Base-by-base conservation (phyloP, 2,329 filamentous ascomycete species). In the Penicillium thymicola region DNA sequence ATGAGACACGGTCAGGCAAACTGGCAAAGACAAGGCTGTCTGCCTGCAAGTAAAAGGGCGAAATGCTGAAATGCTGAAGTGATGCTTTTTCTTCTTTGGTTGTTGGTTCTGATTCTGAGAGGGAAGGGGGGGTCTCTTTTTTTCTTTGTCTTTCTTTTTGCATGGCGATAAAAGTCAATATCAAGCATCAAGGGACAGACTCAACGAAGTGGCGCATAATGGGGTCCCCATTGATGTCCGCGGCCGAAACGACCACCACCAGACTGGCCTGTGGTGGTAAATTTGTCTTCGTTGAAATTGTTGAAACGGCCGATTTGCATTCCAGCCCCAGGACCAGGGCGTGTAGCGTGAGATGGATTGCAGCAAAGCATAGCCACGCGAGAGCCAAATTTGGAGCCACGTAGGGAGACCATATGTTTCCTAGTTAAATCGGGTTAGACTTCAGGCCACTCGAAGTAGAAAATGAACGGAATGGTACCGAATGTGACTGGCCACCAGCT, bases 361-460 rank as follows among this genome's bases (percentile, higher is more conserved):
- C 91, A 96, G 79, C 95, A 99, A 53, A 99, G 88, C 93, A 99
- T 97, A 32, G 94, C 94, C 60, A 99, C 94, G 56, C 94, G 90
- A 58, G 94, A 99, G 59, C 94, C 94, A 73, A 97, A 99, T 76
- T 99, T 99, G 70, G 94, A 97, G 55, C 94, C 94, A 59, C 94
- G 90, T 47, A 99, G 88, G 55, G 94, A 99, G 9, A 99, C 94
- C 94, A 99, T 99, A 76, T 99, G 94, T 83, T 97, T 97, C 67
- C 84, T 81, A 52, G 52, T 36, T 6, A 41, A 38, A 36, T 11
- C 38, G 59, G 40, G 48, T 59, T 11, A 55, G 40, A 21, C 13
- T 55, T 37, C 51, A 54, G 23, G 41, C 36, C 38, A 37, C 40
- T 28, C 13, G 8, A 18, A 40, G 18, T 25, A 32, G 34, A 32